Percentiles rank a stretch among this genome's conserved stretches.
Conservation (phyloP, 805 yeast genomes). For the Saccharomycopsis microspora region DNA sequence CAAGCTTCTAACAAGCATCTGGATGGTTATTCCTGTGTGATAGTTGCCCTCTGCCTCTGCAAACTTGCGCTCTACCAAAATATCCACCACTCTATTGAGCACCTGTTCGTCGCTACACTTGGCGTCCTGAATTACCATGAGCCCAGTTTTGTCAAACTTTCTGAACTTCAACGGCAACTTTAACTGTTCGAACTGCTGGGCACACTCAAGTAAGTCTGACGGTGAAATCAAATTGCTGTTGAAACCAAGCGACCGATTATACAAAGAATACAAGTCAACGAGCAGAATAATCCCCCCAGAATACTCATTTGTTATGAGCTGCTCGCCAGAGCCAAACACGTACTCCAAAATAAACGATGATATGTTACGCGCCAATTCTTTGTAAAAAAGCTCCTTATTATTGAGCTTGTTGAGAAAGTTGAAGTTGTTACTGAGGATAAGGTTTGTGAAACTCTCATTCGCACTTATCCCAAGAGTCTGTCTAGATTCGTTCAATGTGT, state of each 20-base stretch:
- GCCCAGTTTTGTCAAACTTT: constrained; percentile 27
- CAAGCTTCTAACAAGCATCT: constrained; percentile 35
- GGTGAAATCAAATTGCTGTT: constrained; percentile 64
- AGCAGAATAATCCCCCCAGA: constrained; percentile 51
- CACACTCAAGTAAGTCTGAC: constrained; percentile 50
- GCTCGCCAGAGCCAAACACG: constrained; percentile 14
- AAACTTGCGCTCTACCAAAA: constrained; percentile 23
- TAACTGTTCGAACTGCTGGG: constrained; percentile 42
- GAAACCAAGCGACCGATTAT: constrained; percentile 53
- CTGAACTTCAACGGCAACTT: constrained; percentile 43
- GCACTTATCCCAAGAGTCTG: constrained; percentile 20
- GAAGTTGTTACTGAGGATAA: constrained; percentile 15
- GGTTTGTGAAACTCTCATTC: constrained; percentile 14
- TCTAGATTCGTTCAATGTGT: constrained; percentile 24
- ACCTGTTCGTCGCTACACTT: constrained; percentile 24
- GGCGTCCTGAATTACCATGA: constrained; percentile 30
- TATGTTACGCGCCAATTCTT: constrained; percentile 15
- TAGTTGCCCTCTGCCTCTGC: constrained; percentile 15
- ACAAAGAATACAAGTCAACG: constrained; percentile 50
- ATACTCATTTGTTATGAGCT: constrained; percentile 16
- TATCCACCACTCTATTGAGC: constrained; percentile 25
- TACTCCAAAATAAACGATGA: constrained; percentile 8
- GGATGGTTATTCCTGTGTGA: constrained; percentile 21
- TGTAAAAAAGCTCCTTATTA: constrained; percentile 10
- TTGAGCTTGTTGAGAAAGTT: constrained; percentile 16